phyloP scores from a whole-genome alignment of 768 basidiomycete genomes.

The Boletus rex-veris region DNA sequence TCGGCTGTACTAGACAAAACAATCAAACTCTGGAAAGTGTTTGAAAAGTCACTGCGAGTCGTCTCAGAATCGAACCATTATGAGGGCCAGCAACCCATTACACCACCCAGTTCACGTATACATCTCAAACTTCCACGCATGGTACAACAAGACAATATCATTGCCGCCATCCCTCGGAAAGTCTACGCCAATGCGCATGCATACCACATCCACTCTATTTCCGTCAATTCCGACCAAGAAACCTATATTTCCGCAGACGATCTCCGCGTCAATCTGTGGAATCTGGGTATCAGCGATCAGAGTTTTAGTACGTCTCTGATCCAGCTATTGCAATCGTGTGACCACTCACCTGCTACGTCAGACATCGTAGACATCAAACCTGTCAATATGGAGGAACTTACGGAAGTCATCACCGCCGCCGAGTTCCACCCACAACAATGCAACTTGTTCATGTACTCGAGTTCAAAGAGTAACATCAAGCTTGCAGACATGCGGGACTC shows the following conservation, averaged over 20 bases:
- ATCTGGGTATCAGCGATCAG: conserved; percentile 96
- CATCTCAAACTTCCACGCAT: conserved; percentile 87
- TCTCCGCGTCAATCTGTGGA: conserved; percentile 96
- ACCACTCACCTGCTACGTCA: conserved; percentile 30
- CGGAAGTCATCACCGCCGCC: conserved; percentile 99
- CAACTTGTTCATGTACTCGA: conserved; percentile 99
- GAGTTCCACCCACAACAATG: conserved; percentile 98
- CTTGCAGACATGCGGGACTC: conserved; percentile 99
- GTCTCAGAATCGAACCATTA: conserved; percentile 95
- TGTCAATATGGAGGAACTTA: conserved; percentile 99
- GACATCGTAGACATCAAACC: conserved; percentile 99
- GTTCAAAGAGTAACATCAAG: conserved; percentile 99
- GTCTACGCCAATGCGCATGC: conserved; percentile 99
- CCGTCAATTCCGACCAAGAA: conserved; percentile 98
- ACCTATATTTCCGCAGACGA: conserved; percentile 99
- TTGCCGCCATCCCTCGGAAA: conserved; percentile 97
- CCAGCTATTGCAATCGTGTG: background rate
- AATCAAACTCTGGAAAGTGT: conserved; percentile 99
- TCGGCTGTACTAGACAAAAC: conserved; percentile 77
- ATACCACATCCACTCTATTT: conserved; percentile 99
- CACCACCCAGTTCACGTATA: conserved; percentile 52
- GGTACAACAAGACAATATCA: conserved; percentile 94
- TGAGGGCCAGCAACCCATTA: conserved; percentile 69
- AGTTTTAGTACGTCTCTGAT: conserved; percentile 82
- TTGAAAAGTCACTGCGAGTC: conserved; percentile 93